Evolutionary conservation across 495 filamentous ascomycete species (phyloP).

Genomic region (Talaromyces stipitatus): DNA sequence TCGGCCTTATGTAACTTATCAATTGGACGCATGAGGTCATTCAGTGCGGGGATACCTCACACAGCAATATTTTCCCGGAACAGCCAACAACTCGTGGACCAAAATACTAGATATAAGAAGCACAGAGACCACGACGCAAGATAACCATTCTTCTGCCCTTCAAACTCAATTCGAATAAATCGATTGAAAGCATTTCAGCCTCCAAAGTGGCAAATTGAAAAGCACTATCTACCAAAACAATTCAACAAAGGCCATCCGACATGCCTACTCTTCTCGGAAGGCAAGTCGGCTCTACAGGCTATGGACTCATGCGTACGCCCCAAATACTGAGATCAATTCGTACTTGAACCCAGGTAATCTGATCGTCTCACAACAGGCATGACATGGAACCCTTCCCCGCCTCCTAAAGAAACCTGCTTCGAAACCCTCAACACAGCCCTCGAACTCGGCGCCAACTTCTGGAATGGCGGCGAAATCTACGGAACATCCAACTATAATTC

Average conservation of each 20-base stretch:
- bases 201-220: neutral
- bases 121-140: neutral
- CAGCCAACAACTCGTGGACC: no score
- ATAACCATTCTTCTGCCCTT: neutral
- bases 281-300: slow-evolving; percentile 37
- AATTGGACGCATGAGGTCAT: neutral
- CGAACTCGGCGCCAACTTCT: slow-evolving; percentile 60
- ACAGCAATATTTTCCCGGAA: no score
- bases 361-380: slow-evolving; percentile 40
- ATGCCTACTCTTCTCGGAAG: slow-evolving; percentile 38
- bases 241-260: neutral
- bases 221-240: neutral
- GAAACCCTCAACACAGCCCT: slow-evolving; percentile 61
- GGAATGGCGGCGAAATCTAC: slow-evolving; percentile 80
- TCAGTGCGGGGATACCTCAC: neutral
- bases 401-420: slow-evolving; percentile 55
- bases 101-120: neutral
- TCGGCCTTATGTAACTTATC: no score
- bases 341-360: no score
- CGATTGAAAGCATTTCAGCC: neutral
- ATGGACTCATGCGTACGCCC: slow-evolving; percentile 37
- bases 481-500: slow-evolving; percentile 63
- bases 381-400: slow-evolving; percentile 60
- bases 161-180: neutral
- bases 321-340: no score